phyloP scores from a whole-genome alignment of 257 asterid species.

The Solanum tarapatanum region DNA sequence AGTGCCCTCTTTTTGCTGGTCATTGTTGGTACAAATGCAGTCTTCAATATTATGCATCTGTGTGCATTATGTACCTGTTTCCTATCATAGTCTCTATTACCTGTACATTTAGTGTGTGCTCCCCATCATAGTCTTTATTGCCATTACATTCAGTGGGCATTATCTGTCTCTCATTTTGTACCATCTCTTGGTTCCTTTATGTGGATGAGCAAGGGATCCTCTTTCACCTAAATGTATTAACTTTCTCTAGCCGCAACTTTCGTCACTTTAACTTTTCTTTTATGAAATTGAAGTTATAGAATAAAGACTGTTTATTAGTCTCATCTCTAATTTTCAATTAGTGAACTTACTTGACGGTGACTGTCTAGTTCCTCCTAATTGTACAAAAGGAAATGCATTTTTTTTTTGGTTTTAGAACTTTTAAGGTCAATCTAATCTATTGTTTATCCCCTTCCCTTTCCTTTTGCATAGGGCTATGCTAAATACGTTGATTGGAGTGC shows the following conservation, averaged over 20 bases:
- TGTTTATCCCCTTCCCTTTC: not conserved
- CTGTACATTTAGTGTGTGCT: not conserved
- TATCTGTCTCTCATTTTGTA: not conserved
- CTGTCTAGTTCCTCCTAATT: not conserved
- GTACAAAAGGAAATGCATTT: not conserved
- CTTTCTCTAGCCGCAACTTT: not conserved
- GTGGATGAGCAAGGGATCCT: not conserved
- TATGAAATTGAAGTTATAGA: not conserved
- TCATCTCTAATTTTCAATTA: not conserved
- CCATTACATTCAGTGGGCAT: not conserved
- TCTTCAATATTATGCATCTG: not conserved
- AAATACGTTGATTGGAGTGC: conserved; percentile 95
- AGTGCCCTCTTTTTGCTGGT: not conserved
- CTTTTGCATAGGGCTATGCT: conserved; percentile 57
- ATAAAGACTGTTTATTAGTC: not conserved
- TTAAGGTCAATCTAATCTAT: not conserved
- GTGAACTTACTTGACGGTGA: not conserved
- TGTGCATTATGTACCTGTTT: not conserved
- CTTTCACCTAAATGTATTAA: not conserved
- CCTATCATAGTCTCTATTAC: not conserved
- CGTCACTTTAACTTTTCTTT: not conserved
- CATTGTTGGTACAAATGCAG: not conserved
- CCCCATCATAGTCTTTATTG: not conserved
- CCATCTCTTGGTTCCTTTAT: not conserved
- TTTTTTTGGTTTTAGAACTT: not conserved